Conservation (phyloP, 306 rosid species). For the Gynostemma pentaphyllum region DNA sequence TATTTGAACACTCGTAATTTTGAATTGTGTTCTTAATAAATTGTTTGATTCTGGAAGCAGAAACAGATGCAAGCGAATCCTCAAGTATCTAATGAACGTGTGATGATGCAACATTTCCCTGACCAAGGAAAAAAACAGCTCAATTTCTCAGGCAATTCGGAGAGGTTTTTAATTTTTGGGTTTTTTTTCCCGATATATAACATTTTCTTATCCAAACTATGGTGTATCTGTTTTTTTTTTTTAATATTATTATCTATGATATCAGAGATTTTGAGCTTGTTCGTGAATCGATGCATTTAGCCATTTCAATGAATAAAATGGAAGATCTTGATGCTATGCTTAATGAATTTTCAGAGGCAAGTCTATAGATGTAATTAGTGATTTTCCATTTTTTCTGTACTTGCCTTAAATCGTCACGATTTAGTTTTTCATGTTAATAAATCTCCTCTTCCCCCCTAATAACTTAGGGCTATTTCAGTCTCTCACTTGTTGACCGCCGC, state of each 20-base stretch:
- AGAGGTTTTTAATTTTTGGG: conserved; percentile 36
- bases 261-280: conserved; percentile 54
- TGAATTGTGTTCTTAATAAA: neutral
- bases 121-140: conserved; percentile 21
- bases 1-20: neutral
- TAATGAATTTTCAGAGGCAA: conserved; percentile 60
- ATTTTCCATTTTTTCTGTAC: neutral
- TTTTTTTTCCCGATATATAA: no score
- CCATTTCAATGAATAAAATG: conserved; percentile 60
- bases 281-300: conserved; percentile 60
- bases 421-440: conserved; percentile 7
- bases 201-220: neutral
- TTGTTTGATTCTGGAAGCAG: conserved; percentile 17
- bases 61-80: conserved; percentile 33
- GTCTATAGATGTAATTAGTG: neutral
- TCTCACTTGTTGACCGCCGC: conserved; percentile 49
- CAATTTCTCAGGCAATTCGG: conserved; percentile 19
- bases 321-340: conserved; percentile 65
- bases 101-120: neutral
- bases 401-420: neutral
- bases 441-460: neutral
- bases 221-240: neutral
- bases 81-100: conserved; percentile 19
- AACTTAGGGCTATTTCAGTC: conserved; percentile 66
- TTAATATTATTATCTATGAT: neutral